Evolutionary conservation across 1,139 yeast genomes (phyloP), one percentile per base, ranked within the genome.

Genomic region (Candida sp.): DNA sequence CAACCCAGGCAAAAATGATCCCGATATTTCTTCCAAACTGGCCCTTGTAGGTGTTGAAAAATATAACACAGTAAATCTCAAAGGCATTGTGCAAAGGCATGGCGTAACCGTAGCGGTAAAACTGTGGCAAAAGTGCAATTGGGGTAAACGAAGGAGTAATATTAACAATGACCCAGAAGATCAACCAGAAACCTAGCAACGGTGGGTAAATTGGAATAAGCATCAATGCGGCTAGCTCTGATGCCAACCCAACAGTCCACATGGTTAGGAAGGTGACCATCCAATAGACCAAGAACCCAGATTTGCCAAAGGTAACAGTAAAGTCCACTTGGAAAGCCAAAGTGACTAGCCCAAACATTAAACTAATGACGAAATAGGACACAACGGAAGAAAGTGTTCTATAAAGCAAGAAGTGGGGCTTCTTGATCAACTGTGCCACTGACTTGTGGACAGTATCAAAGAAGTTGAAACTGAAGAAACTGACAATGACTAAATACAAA

Each of bases 401-500:
- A 59, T 73, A 75, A 4, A 63, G 27, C 32, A 71, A 54, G 49
- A 62, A 71, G 51, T 70, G 76, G 3, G 35, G 47, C 6, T 55
- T 54, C 48, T 70, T 72, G 12, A 75, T 55, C 40, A 64, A 54
- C 46, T 53, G 52, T 2, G 80, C 70, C 46, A 86, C 73, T 38
- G 73, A 63, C 54, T 67, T 67, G 62, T 87, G 89, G 34, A 84
- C 63, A 5, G 80, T 81, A 17, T 72, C 75, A 63, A 85, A 85
- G 64, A 86, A 76, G 53, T 83, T 80, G 61, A 85, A 78, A 54
- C 83, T 84, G 67, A 75, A 70, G 52, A 75, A 72, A 23, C 96
- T 84, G 50, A 89, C 69, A 66, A 90, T 85, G 58, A 90, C 81
- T 63, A 87, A 74, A 66, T 83, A 89, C 66, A 90, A 87, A 52